phyloP scores from a whole-genome alignment of 371 early-diverging fungal genomes.

The Dentiscutata heterogama region DNA sequence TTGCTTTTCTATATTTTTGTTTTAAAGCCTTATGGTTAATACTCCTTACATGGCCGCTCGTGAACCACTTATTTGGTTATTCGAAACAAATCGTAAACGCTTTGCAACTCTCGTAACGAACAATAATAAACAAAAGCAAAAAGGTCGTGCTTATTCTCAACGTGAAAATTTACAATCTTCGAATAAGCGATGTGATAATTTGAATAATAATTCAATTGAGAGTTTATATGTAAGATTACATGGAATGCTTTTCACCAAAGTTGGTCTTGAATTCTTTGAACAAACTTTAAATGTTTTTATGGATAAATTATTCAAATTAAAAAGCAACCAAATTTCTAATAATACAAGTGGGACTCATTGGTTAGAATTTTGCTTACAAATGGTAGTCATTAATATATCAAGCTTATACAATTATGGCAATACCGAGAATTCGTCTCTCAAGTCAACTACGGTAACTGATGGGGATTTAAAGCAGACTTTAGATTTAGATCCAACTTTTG shows the following conservation, averaged over 20 bases:
- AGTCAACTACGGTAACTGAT: not conserved
- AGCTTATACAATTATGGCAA: slow-evolving; percentile 37
- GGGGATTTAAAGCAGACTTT: slow-evolving; percentile 21
- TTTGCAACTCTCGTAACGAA: not conserved
- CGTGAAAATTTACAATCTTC: slow-evolving; percentile 42
- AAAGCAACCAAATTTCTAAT: slow-evolving; percentile 12
- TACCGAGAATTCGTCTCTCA: slow-evolving; percentile 19
- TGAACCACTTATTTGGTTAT: slow-evolving; percentile 53
- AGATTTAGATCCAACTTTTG: slow-evolving; percentile 48
- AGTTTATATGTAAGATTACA: slow-evolving; percentile 66
- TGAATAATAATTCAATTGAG: slow-evolving; percentile 50
- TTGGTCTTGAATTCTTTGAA: slow-evolving; percentile 69
- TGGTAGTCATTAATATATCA: slow-evolving; percentile 37
- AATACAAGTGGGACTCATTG: not conserved
- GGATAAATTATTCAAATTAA: slow-evolving; percentile 46
- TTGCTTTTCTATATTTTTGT: not conserved
- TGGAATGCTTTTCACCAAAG: slow-evolving; percentile 74
- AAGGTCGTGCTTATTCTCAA: slow-evolving; percentile 27
- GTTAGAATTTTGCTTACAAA: not conserved
- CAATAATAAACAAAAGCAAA: not conserved
- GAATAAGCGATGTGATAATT: not conserved
- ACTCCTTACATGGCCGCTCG: slow-evolving; percentile 56
- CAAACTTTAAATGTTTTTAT: slow-evolving; percentile 47
- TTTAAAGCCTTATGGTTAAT: slow-evolving; percentile 52
- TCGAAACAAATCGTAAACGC: slow-evolving; percentile 48